Evolutionary conservation across 306 rosid genomes (phyloP).

Genomic region (Erythrophleum fordii): DNA sequence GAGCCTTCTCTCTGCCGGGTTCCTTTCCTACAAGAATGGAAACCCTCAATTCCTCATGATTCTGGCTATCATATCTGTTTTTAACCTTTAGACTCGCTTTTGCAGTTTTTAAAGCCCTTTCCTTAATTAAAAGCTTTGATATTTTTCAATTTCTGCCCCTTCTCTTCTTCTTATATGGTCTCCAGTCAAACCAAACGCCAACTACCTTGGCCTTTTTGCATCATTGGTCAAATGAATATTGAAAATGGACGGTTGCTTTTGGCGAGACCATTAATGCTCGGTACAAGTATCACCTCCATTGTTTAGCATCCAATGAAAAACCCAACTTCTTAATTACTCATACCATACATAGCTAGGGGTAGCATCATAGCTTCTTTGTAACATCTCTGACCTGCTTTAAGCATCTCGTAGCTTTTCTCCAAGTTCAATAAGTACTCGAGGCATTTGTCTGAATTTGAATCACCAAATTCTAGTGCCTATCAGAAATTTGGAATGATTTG

Average conservation of each 20-base stretch:
- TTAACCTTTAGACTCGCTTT: slow-evolving; percentile 34
- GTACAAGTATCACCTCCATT: background rate
- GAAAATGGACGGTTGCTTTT: slow-evolving; percentile 53
- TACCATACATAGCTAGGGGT: background rate
- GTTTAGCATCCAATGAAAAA: slow-evolving; percentile 47
- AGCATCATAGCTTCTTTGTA: background rate
- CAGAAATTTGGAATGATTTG: too few species aligned
- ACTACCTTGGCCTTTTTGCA: slow-evolving; percentile 43
- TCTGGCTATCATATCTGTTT: background rate
- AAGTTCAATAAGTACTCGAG: background rate
- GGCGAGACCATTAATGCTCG: slow-evolving; percentile 22
- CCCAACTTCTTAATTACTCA: background rate
- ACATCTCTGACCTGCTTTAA: background rate
- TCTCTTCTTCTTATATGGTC: background rate
- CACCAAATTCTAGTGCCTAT: too few species aligned
- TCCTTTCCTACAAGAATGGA: slow-evolving; percentile 15
- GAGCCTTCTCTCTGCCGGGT: slow-evolving; percentile 21
- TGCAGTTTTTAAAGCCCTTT: background rate
- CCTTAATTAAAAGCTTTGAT: background rate
- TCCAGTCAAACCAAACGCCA: slow-evolving; percentile 63
- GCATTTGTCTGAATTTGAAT: background rate
- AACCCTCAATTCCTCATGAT: slow-evolving; percentile 20
- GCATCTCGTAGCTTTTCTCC: background rate
- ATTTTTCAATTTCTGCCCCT: slow-evolving; percentile 3
- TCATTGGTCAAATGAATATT: slow-evolving; percentile 59